Evolutionary conservation across 2,329 filamentous ascomycete species (phyloP).

Genomic region (Venturia carpophila): DNA sequence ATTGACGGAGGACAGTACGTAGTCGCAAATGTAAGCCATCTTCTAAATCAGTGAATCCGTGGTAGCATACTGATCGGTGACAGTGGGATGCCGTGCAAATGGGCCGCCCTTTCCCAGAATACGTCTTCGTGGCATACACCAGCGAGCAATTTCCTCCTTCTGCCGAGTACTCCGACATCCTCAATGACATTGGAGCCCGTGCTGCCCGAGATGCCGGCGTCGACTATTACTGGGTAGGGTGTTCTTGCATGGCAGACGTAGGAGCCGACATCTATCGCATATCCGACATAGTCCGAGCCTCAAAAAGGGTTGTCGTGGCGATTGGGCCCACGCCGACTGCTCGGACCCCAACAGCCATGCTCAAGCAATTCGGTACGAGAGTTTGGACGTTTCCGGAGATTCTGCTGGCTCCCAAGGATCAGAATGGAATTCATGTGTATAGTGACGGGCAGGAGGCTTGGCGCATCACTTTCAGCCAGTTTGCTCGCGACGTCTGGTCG

Average conservation of each 20-base stretch:
- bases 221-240: constrained; percentile 38
- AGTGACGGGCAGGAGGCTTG: background rate
- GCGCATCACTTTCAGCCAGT: constrained; percentile 32
- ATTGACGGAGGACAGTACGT: constrained; percentile 17
- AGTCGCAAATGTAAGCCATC: background rate
- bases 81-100: constrained; percentile 26
- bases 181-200: constrained; percentile 33
- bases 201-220: constrained; percentile 34
- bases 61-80: constrained; percentile 23
- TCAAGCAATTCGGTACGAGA: constrained; percentile 38
- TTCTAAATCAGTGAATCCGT: constrained; percentile 15
- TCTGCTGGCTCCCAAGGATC: constrained; percentile 28
- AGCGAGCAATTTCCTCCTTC: constrained; percentile 31
- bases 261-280: constrained; percentile 35
- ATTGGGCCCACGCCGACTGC: constrained; percentile 26
- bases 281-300: constrained; percentile 39
- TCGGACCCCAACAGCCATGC: constrained; percentile 26
- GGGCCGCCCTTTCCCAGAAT: constrained; percentile 25
- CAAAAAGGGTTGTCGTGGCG: constrained; percentile 37
- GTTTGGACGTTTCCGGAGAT: constrained; percentile 43
- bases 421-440: constrained; percentile 3
- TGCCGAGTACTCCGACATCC: constrained; percentile 25
- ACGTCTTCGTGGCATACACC: constrained; percentile 38
- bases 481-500: constrained; percentile 35
- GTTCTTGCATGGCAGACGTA: constrained; percentile 35